Conservation (phyloP, 1,284 basidiomycete genomes). For the Earliella scabrosa region DNA sequence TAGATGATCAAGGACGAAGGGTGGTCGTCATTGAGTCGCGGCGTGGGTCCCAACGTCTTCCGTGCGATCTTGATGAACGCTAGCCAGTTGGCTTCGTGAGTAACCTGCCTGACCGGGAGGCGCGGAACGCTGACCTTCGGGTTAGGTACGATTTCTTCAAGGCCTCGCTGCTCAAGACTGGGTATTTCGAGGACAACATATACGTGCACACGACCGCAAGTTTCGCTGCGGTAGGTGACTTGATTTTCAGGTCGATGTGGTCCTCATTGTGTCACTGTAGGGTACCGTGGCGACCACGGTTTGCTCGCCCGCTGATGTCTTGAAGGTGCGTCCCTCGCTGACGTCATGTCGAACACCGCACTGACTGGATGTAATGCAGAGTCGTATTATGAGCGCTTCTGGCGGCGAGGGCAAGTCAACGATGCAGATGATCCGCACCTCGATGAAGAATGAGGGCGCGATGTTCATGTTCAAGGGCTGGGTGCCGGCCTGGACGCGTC, state of each 20-base stretch:
- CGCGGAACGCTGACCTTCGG: no score
- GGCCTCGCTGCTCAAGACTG: constrained; percentile 69
- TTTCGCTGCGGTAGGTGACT: constrained; percentile 75
- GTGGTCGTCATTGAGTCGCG: constrained; percentile 70
- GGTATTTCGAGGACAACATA: constrained; percentile 81
- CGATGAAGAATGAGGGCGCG: constrained; percentile 79
- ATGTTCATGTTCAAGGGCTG: constrained; percentile 95
- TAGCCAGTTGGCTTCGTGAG: constrained; percentile 86
- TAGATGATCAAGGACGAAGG: constrained; percentile 90
- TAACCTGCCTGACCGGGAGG: no score
- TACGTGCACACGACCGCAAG: constrained; percentile 83
- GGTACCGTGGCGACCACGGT: constrained; percentile 93
- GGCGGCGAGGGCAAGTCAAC: constrained; percentile 83
- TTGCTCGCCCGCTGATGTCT: constrained; percentile 92
- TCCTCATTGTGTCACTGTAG: constrained; percentile 38
- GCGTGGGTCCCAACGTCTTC: constrained; percentile 86
- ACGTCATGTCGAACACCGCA: no score
- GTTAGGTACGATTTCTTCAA: constrained; percentile 91
- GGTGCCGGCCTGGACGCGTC: constrained; percentile 83
- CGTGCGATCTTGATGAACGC: constrained; percentile 91
- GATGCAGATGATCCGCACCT: constrained; percentile 69
- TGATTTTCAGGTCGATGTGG: neutral
- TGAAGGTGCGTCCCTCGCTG: constrained; percentile 60
- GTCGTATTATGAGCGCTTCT: constrained; percentile 89
- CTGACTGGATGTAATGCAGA: constrained; percentile 45